These are phyloP conservation scores for Sporothrix sp. DNA, from an alignment of 2,329 filamentous ascomycete genomes.

Conservation along the genomic window DNA sequence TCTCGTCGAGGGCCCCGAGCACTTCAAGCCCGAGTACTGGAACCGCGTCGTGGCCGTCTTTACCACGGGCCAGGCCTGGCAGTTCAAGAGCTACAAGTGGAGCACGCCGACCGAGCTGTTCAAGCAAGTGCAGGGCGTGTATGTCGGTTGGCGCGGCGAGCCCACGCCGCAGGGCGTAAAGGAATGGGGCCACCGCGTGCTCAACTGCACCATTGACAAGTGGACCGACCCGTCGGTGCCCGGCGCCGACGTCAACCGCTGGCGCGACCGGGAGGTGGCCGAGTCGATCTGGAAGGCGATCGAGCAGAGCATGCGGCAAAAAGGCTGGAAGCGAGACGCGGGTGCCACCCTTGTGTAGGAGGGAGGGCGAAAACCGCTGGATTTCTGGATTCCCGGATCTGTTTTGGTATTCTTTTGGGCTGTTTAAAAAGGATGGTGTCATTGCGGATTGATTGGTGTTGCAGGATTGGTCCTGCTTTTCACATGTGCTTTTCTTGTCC, in stretches of 20 bases:
- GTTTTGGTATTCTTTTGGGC: too few relatives aligned
- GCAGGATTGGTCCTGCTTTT: too few relatives aligned
- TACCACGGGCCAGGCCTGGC: constrained; percentile 95
- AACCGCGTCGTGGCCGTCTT: constrained; percentile 90
- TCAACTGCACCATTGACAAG: constrained; percentile 73
- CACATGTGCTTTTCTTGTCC: too few relatives aligned
- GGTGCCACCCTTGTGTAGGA: constrained; percentile 45
- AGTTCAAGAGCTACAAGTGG: constrained; percentile 99
- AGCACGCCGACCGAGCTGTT: constrained; percentile 81
- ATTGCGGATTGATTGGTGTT: too few relatives aligned
- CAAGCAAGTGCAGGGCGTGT: constrained; percentile 75
- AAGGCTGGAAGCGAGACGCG: constrained; percentile 70
- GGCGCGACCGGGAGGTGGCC: constrained; percentile 86
- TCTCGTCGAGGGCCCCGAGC: constrained; percentile 82
- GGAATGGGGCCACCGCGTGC: constrained; percentile 76
- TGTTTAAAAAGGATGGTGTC: too few relatives aligned
- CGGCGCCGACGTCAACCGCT: constrained; percentile 47
- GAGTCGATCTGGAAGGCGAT: constrained; percentile 87
- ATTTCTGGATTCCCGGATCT: too few relatives aligned
- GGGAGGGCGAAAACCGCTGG: too few relatives aligned
- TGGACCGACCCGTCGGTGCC: constrained; percentile 49
- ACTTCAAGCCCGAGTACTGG: constrained; percentile 99
- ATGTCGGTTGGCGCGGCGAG: constrained; percentile 86
- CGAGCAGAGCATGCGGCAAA: constrained; percentile 75
- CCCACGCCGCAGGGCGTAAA: constrained; percentile 66